phyloP scores from a whole-genome alignment of 768 basidiomycete genomes.

The Phlebiopsis flavidoalba region DNA sequence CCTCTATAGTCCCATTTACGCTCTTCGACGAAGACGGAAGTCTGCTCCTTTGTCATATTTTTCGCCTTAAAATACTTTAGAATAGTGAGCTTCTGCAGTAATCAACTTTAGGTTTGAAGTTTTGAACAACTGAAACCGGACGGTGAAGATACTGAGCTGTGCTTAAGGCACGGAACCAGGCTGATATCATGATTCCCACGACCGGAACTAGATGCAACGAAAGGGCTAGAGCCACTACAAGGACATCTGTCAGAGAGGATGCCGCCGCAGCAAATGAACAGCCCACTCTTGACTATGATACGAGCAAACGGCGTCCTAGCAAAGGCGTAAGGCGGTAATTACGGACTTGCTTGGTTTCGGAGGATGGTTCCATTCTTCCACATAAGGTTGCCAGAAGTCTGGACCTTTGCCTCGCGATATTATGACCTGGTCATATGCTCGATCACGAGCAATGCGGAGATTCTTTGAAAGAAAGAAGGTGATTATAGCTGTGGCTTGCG shows the following conservation, averaged over 20 bases:
- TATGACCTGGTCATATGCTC: constrained; percentile 81
- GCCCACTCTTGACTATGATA: constrained; percentile 17
- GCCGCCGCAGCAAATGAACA: neutral
- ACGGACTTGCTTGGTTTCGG: constrained; percentile 15
- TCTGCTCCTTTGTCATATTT: constrained; percentile 67
- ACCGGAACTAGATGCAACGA: constrained; percentile 59
- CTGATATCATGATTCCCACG: constrained; percentile 54
- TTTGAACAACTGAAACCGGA: constrained; percentile 42
- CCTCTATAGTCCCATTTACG: constrained; percentile 85
- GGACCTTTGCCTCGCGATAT: constrained; percentile 74
- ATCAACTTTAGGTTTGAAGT: neutral
- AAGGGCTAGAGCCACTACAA: constrained; percentile 52
- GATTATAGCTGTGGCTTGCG: constrained; percentile 71
- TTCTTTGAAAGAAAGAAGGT: constrained; percentile 82
- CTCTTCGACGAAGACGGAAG: constrained; percentile 79
- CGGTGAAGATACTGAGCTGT: constrained; percentile 67
- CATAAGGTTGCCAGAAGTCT: constrained; percentile 81
- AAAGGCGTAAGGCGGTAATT: constrained; percentile 8
- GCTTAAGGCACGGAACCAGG: constrained; percentile 61
- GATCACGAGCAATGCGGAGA: constrained; percentile 70
- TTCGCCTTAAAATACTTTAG: constrained; percentile 79
- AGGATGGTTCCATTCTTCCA: constrained; percentile 75
- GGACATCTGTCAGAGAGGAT: constrained; percentile 5
- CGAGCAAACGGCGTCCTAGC: constrained; percentile 13
- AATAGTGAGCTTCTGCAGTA: constrained; percentile 2